These are phyloP conservation scores for Eragrostis tef DNA, from an alignment of 202 grass and related monocot genomes.

Conservation along the genomic window DNA sequence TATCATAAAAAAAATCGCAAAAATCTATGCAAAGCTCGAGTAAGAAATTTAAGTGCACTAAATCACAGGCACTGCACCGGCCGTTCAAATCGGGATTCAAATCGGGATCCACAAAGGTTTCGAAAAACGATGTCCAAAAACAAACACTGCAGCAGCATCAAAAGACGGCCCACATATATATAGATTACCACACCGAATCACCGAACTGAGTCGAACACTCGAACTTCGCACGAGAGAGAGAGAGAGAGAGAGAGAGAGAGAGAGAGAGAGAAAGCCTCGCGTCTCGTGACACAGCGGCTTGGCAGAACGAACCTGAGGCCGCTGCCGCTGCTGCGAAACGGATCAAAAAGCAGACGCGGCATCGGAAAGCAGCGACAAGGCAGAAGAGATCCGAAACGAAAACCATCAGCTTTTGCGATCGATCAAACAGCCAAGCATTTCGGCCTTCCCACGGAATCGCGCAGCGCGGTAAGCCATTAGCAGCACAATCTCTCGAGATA, in stretches of 20 bases:
- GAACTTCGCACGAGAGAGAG: not conserved
- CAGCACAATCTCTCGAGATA: not conserved
- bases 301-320: not conserved
- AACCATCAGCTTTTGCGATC: constrained; percentile 33
- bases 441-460: constrained; percentile 6
- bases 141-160: not conserved
- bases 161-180: not conserved
- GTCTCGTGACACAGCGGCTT: constrained; percentile 10
- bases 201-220: not conserved
- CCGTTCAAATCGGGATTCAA: not conserved
- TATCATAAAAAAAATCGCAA: not conserved
- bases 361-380: constrained; percentile 30
- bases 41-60: not conserved
- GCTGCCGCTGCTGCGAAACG: not conserved
- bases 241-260: not conserved
- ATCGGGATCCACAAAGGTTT: not conserved
- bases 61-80: not conserved
- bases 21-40: not conserved
- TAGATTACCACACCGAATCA: not conserved
- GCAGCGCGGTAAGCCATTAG: constrained; percentile 14
- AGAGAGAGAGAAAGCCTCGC: no score
- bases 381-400: constrained; percentile 5
- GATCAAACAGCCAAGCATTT: constrained; percentile 23
- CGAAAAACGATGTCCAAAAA: not conserved
- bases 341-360: not conserved